Evolutionary conservation across 2,329 filamentous ascomycete genomes (phyloP).

Genomic region (Arthroderma uncinatum): DNA sequence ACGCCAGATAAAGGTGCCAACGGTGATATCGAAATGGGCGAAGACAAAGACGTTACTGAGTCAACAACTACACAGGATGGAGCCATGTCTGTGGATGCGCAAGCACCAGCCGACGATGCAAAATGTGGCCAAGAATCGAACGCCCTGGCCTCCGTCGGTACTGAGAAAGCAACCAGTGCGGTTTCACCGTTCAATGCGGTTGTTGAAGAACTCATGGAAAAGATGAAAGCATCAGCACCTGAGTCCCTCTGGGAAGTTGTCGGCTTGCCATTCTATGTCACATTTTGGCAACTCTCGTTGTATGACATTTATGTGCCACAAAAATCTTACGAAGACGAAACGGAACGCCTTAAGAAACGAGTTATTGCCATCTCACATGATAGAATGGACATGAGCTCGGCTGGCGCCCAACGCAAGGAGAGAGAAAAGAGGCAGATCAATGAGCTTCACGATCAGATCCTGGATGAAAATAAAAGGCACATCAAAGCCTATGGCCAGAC

Average conservation of each 20-base stretch:
- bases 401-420: constrained; percentile 55
- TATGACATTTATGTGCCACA: constrained; percentile 69
- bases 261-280: constrained; percentile 70
- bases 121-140: constrained; percentile 15
- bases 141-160: constrained; percentile 22
- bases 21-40: constrained; percentile 21
- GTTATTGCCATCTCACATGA: constrained; percentile 58
- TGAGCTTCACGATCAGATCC: constrained; percentile 56
- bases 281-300: constrained; percentile 83
- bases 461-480: constrained; percentile 62
- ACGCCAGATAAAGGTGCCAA: constrained; percentile 22
- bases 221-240: constrained; percentile 52
- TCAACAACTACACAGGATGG: constrained; percentile 10
- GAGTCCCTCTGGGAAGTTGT: constrained; percentile 57
- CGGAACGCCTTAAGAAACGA: constrained; percentile 55
- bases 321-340: constrained; percentile 67
- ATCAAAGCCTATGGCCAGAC: constrained; percentile 56
- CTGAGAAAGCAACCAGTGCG: constrained; percentile 32
- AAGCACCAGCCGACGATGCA: constrained; percentile 10
- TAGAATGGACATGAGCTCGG: constrained; percentile 59
- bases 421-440: constrained; percentile 58
- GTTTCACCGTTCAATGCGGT: constrained; percentile 49
- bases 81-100: constrained; percentile 12
- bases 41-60: constrained; percentile 22
- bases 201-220: constrained; percentile 61